These are phyloP conservation scores for Mycosphaerelloides madeirae DNA, from an alignment of 2,329 filamentous ascomycete species.

Conservation along the genomic window DNA sequence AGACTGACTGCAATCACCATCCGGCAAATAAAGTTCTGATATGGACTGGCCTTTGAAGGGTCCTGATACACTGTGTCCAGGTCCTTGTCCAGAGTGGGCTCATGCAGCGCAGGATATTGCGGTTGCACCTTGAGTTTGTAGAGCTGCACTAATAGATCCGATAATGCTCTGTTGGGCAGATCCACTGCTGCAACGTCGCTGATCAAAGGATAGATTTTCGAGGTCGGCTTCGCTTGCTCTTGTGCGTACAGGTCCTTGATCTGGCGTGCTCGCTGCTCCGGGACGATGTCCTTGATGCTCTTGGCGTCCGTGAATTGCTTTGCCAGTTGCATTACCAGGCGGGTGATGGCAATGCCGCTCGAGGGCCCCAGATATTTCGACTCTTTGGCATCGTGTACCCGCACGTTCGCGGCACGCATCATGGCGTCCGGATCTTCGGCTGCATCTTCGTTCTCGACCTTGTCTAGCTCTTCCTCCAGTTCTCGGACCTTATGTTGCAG, in stretches of 20 bases:
- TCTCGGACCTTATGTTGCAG: conserved; percentile 80
- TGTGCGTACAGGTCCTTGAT: conserved; percentile 63
- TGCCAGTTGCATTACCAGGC: conserved; percentile 91
- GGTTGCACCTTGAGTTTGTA: conserved; percentile 88
- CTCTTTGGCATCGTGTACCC: conserved; percentile 79
- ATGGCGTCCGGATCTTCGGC: conserved; percentile 73
- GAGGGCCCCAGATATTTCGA: conserved; percentile 87
- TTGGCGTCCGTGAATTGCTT: conserved; percentile 89
- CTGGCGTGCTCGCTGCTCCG: conserved; percentile 63
- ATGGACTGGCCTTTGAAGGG: conserved; percentile 45
- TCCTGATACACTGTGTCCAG: conserved; percentile 78
- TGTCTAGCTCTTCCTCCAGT: conserved; percentile 74
- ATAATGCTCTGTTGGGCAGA: conserved; percentile 68
- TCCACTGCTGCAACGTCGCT: conserved; percentile 74
- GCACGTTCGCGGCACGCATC: conserved; percentile 79
- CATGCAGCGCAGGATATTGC: conserved; percentile 82
- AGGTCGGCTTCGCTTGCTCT: conserved; percentile 62
- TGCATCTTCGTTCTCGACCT: conserved; percentile 72
- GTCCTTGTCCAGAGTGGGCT: conserved; percentile 69
- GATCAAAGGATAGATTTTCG: conserved; percentile 84
- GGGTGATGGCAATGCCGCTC: conserved; percentile 91
- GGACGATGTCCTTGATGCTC: conserved; percentile 87
- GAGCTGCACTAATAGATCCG: conserved; percentile 74
- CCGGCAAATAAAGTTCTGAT: conserved; percentile 80
- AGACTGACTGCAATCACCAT: conserved; percentile 94